phyloP scores from a whole-genome alignment of 768 basidiomycete genomes.

The Thelephora ganbajun region DNA sequence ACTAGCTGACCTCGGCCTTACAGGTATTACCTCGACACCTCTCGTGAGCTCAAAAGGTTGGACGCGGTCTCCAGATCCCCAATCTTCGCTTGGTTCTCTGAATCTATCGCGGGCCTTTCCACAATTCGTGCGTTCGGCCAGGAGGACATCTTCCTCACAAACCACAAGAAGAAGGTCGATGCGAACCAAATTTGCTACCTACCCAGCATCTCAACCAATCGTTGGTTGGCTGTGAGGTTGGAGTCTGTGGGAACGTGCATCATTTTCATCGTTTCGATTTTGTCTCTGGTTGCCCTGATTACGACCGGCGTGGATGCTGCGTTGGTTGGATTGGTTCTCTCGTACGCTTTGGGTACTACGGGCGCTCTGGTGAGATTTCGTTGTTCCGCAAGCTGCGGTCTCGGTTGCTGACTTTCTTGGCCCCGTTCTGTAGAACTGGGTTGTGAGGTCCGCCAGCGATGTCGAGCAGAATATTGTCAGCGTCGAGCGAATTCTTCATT shows the following conservation, averaged over 20 bases:
- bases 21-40: slow-evolving; percentile 81
- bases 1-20: not conserved
- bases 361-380: slow-evolving; percentile 49
- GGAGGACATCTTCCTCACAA: slow-evolving; percentile 47
- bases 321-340: slow-evolving; percentile 73
- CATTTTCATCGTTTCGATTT: slow-evolving; percentile 54
- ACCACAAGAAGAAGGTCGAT: slow-evolving; percentile 66
- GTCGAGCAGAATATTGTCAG: slow-evolving; percentile 87
- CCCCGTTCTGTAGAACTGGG: slow-evolving; percentile 45
- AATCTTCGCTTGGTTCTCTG: slow-evolving; percentile 83
- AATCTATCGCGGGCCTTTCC: slow-evolving; percentile 59
- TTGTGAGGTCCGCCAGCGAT: slow-evolving; percentile 72
- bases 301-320: slow-evolving; percentile 77
- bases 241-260: slow-evolving; percentile 77
- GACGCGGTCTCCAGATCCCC: slow-evolving; percentile 85
- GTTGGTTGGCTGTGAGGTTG: slow-evolving; percentile 75
- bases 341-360: slow-evolving; percentile 75
- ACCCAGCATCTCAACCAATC: slow-evolving; percentile 54
- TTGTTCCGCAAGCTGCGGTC: slow-evolving; percentile 1
- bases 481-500: slow-evolving; percentile 78
- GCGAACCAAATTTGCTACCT: slow-evolving; percentile 67
- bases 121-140: slow-evolving; percentile 77
- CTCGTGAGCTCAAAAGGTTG: slow-evolving; percentile 76
- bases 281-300: slow-evolving; percentile 58
- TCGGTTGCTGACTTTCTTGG: slow-evolving; percentile 2